Conservation (phyloP, 75 land plant genomes). For the Larix kaempferi region DNA sequence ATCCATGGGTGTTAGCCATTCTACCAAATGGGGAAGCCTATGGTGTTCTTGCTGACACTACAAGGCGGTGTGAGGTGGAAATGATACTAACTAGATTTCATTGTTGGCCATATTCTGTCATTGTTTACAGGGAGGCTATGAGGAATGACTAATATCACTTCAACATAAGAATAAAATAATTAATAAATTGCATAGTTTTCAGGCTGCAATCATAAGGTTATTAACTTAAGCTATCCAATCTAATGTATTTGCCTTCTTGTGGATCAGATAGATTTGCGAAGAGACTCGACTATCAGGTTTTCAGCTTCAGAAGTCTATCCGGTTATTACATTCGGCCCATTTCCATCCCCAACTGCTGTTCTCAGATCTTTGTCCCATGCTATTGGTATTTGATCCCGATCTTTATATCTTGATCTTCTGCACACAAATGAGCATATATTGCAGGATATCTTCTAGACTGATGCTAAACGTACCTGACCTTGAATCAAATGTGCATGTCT, state of each 20-base stretch:
- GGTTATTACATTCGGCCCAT: conserved; percentile 87
- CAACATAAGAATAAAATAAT: neutral
- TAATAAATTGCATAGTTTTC: neutral
- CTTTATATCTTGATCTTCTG: neutral
- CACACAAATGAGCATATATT: no score
- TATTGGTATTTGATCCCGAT: conserved; percentile 44
- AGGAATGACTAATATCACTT: neutral
- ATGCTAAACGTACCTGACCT: no score
- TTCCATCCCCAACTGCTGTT: conserved; percentile 63
- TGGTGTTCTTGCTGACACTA: conserved; percentile 97
- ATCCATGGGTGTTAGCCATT: conserved; percentile 93
- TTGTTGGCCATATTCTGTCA: neutral
- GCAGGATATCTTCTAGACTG: no score
- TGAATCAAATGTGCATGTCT: no score
- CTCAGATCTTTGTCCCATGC: conserved; percentile 71
- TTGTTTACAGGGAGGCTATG: neutral
- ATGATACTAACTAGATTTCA: neutral
- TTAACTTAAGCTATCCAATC: no score
- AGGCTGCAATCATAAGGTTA: neutral
- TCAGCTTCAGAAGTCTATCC: conserved; percentile 64
- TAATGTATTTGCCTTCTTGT: no score
- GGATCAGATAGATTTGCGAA: conserved; percentile 73
- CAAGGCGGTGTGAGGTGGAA: conserved; percentile 81
- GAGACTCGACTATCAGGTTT: conserved; percentile 49
- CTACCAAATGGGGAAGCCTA: conserved; percentile 79